These are phyloP conservation scores for Eucalyptus pumila DNA, from an alignment of 345 rosid genomes.

Conservation along the genomic window DNA sequence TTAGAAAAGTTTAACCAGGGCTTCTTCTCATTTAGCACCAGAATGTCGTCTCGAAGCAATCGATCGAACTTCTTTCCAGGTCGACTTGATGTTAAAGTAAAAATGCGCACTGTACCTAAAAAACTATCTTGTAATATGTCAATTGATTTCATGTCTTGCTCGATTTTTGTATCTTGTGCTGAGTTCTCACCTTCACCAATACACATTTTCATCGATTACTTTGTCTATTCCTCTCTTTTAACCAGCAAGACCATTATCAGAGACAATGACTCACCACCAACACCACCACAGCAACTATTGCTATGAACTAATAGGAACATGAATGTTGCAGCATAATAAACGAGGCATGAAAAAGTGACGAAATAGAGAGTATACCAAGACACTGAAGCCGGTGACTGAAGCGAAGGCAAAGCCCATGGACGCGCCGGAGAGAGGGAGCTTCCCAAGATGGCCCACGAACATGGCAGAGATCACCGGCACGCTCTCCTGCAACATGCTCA, in stretches of 20 bases:
- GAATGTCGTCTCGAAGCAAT: neutral
- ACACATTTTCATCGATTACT: neutral
- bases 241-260: neutral
- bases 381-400: conserved; percentile 29
- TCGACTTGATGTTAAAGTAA: neutral
- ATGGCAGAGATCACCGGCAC: conserved; percentile 27
- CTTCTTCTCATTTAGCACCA: neutral
- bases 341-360: neutral
- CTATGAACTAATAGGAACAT: neutral
- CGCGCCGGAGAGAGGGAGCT: conserved; percentile 26
- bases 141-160: neutral
- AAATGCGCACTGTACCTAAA: neutral
- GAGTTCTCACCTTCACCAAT: neutral
- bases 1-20: neutral
- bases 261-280: neutral
- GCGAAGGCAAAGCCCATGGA: conserved; percentile 38
- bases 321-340: neutral
- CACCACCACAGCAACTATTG: neutral
- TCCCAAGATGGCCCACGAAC: conserved; percentile 40
- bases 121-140: neutral
- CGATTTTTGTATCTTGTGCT: neutral
- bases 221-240: neutral
- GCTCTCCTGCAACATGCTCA: conserved; percentile 21
- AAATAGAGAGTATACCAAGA: conserved; percentile 6
- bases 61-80: neutral